Evolutionary conservation across 2,329 filamentous ascomycete species (phyloP).

Genomic region (Venturia nashicola): DNA sequence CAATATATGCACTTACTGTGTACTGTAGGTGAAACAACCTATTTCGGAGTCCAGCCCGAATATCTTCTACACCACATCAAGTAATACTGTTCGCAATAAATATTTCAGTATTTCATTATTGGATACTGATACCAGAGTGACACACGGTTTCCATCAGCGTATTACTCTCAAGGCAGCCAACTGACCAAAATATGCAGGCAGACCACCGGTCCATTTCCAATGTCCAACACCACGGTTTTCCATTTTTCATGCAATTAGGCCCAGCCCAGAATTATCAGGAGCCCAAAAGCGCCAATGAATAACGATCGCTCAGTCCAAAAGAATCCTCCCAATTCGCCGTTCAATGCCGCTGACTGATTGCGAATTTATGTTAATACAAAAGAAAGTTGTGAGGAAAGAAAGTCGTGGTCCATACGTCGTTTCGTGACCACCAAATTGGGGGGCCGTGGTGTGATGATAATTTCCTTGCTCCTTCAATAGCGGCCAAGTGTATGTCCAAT

Average conservation of each 20-base stretch:
- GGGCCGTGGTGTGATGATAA: background rate
- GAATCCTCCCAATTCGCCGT: background rate
- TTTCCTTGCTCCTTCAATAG: background rate
- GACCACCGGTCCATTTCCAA: background rate
- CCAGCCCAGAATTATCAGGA: background rate
- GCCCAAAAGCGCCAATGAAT: background rate
- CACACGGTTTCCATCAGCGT: background rate
- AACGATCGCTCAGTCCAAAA: background rate
- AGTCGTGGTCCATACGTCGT: constrained; percentile 1
- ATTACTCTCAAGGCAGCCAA: background rate
- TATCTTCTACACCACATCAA: no score
- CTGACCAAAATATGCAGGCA: background rate
- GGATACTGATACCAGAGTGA: background rate
- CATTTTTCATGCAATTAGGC: background rate
- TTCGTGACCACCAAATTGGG: background rate
- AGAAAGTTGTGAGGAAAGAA: background rate
- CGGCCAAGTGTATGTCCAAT: background rate
- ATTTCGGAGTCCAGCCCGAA: no score
- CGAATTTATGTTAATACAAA: background rate
- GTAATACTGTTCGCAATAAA: no score
- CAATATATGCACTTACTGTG: no score
- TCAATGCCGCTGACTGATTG: background rate
- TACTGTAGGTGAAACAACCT: no score
- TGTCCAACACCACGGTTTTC: background rate
- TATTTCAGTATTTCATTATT: background rate